Conservation (phyloP, 441 rosid species). For the Biscutella laevigata region DNA sequence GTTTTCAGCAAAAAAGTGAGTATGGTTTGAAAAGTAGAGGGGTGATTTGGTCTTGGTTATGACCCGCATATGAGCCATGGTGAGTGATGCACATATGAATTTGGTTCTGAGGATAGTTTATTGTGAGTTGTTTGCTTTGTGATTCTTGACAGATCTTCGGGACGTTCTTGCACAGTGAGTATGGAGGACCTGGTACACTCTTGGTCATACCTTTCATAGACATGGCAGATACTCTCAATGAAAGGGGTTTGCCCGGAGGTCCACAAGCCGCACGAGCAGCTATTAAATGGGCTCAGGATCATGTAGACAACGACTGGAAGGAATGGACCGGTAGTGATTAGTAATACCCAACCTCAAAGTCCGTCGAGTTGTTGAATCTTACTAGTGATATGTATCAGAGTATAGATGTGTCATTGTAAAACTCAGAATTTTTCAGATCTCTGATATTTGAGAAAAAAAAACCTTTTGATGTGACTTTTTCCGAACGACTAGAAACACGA, state of each 20-base stretch:
- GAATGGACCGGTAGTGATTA: constrained; percentile 54
- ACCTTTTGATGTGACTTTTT: neutral
- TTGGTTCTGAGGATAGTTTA: neutral
- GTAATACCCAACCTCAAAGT: neutral
- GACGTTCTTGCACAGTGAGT: constrained; percentile 62
- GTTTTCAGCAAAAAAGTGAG: neutral
- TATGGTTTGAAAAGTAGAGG: neutral
- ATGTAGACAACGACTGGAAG: constrained; percentile 80
- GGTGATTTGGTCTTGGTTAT: neutral
- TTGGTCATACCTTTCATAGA: constrained; percentile 69
- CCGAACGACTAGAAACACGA: neutral
- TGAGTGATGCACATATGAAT: neutral
- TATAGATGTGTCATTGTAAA: neutral
- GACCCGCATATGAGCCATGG: neutral
- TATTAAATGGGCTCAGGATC: constrained; percentile 71
- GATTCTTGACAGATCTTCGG: constrained; percentile 51
- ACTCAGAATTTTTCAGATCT: constrained; percentile 7
- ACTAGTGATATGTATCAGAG: constrained; percentile 2
- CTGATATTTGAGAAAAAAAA: neutral
- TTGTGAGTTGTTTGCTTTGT: neutral
- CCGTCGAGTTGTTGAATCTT: neutral
- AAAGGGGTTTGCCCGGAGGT: constrained; percentile 67
- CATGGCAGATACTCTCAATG: constrained; percentile 79
- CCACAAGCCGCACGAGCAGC: constrained; percentile 79
- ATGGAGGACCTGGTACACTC: constrained; percentile 91